Conservation (phyloP, 139 green algal species). For the Picochlorum costavermella region DNA sequence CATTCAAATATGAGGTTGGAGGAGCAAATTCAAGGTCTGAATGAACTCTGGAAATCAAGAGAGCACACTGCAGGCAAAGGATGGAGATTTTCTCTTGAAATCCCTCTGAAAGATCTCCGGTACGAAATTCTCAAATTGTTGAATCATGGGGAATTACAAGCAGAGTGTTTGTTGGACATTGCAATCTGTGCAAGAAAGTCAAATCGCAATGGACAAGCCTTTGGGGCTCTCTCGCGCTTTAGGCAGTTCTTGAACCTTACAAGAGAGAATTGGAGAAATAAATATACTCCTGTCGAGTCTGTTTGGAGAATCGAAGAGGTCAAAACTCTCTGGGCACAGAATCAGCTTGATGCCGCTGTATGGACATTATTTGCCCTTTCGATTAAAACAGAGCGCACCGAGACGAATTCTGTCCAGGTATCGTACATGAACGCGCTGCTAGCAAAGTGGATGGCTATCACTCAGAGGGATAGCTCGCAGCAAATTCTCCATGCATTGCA, state of each 20-base stretch:
- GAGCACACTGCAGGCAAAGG: constrained; percentile 3
- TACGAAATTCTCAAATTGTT: constrained; percentile 28
- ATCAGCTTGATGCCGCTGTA: constrained; percentile 41
- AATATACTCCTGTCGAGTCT: neutral
- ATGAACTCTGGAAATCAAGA: constrained; percentile 6
- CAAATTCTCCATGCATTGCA: constrained; percentile 1
- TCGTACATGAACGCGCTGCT: constrained; percentile 40
- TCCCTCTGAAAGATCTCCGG: constrained; percentile 48
- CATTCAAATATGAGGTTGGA: constrained; percentile 10
- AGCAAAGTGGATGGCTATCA: constrained; percentile 61
- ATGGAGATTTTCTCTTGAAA: constrained; percentile 32
- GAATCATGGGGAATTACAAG: constrained; percentile 6
- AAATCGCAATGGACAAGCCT: constrained; percentile 21
- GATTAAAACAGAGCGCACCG: neutral
- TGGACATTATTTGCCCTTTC: constrained; percentile 15
- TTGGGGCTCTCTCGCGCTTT: constrained; percentile 24
- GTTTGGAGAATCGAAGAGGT: constrained; percentile 61
- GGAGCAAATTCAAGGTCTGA: neutral
- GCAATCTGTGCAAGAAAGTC: constrained; percentile 45
- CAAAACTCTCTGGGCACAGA: constrained; percentile 68
- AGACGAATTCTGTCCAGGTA: neutral
- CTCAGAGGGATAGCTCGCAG: constrained; percentile 37
- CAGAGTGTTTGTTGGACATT: constrained; percentile 15
- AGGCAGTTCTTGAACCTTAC: constrained; percentile 6
- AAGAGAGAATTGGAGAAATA: neutral